Evolutionary conservation across 2,329 filamentous ascomycete species (phyloP), one percentile per base, ranked within the genome.

Genomic region (Amauroascus verrucosus): DNA sequence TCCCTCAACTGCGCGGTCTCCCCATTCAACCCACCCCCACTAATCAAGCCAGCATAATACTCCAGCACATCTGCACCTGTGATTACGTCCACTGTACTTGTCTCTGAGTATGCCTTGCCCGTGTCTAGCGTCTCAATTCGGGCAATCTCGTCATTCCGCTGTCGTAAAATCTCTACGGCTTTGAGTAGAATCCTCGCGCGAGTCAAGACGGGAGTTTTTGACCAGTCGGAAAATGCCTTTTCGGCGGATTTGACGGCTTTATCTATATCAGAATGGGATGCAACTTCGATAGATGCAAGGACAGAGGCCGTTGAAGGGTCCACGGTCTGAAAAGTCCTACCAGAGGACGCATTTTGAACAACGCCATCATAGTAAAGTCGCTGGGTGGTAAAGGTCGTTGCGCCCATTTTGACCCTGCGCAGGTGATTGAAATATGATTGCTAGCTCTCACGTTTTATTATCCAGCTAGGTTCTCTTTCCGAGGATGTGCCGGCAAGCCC

Each of bases 61-160:
- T 93, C 88, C 56, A 94, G 77, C 28, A 90, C 86, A 67, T 94
- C 88, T 22, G 85, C 86, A 46, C 88, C 88, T 0, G 88, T 93
- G 40, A 84, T 78, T 20, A 95, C 77, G 65, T 95, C 89, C 26
- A 95, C 87, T 0, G 84, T 82, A 51, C 84, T 86, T 2, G 89
- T 95, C 70, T 95, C 88, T 2, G 84, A 85, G 69, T 79, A 91
- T 6, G 88, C 81, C 69, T 94, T 94, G 65, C 89, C 88, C 0
- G 88, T 94, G 68, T 95, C 88, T 63, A 84, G 76, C 1, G 88
- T 94, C 72, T 95, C 88, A 53, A 88, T 75, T 54, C 77, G 77
- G 48, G 88, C 88, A 40, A 95, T 83, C 54, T 83, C 81, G 63
- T 94, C 85, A 68, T 94, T 94, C 58, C 83, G 81, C 58, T 81